Evolutionary conservation across 305 asterid genomes (phyloP).

Genomic region (Solanum chacoense): DNA sequence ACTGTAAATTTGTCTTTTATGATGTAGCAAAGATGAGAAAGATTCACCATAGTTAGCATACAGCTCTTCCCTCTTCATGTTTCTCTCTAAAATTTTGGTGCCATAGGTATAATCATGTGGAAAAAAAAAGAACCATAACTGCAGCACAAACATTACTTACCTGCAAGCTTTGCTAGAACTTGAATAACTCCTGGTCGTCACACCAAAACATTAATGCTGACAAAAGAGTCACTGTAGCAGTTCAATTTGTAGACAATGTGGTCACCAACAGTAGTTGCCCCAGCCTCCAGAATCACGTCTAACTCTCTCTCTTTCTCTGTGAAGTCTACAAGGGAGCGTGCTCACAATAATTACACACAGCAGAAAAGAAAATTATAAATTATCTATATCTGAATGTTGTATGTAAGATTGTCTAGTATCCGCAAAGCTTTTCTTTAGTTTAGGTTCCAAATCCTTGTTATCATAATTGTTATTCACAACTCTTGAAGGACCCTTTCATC

Average conservation of each 20-base stretch:
- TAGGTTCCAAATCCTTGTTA: background rate
- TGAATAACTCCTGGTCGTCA: conserved; percentile 29
- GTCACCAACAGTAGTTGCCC: conserved; percentile 71
- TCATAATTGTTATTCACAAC: background rate
- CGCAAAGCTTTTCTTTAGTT: background rate
- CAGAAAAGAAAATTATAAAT: background rate
- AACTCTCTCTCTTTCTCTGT: conserved; percentile 55
- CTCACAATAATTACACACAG: background rate
- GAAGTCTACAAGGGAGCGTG: conserved; percentile 42
- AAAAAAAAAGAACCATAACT: background rate
- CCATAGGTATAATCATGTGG: background rate
- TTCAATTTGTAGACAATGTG: conserved; percentile 89
- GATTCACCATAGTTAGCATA: background rate
- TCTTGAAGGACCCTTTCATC: background rate
- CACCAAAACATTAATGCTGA: conserved; percentile 84
- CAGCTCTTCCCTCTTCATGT: background rate
- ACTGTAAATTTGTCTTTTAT: background rate
- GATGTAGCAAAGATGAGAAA: background rate
- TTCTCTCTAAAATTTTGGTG: background rate
- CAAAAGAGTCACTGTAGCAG: conserved; percentile 74
- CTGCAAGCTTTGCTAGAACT: conserved; percentile 21
- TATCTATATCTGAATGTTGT: background rate
- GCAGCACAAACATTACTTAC: conserved; percentile 13
- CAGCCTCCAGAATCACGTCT: conserved; percentile 50
- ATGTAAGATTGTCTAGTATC: background rate